Evolutionary conservation across 1,284 basidiomycete genomes (phyloP).

Genomic region (Boletellus sp.): DNA sequence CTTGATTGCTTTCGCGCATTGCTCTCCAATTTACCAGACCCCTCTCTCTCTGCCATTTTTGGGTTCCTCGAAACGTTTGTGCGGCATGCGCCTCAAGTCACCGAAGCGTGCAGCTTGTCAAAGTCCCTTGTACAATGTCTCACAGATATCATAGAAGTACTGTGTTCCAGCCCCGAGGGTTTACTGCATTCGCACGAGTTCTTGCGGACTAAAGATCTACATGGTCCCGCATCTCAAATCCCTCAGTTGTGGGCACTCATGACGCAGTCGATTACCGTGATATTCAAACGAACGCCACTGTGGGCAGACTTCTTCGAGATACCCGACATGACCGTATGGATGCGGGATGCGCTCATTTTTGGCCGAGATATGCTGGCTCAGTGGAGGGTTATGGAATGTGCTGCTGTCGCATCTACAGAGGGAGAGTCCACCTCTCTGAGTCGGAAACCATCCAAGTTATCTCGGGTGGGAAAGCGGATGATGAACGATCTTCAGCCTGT

Average conservation of each 20-base stretch:
- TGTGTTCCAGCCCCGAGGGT: slow-evolving; percentile 72
- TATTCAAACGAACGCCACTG: slow-evolving; percentile 77
- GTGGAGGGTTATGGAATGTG: slow-evolving; percentile 74
- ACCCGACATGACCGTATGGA: slow-evolving; percentile 89
- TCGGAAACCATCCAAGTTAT: slow-evolving; percentile 38
- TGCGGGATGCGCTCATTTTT: slow-evolving; percentile 94
- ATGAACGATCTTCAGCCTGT: slow-evolving; percentile 75
- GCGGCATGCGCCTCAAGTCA: slow-evolving; percentile 56
- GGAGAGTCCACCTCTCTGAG: slow-evolving; percentile 17
- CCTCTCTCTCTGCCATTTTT: slow-evolving; percentile 67
- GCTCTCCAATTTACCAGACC: slow-evolving; percentile 60
- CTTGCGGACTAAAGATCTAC: slow-evolving; percentile 43
- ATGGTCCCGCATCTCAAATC: slow-evolving; percentile 49
- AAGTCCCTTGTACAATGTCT: slow-evolving; percentile 87
- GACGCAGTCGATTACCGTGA: slow-evolving; percentile 74
- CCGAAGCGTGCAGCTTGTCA: slow-evolving; percentile 83
- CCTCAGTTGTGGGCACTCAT: slow-evolving; percentile 81
- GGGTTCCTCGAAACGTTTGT: slow-evolving; percentile 66
- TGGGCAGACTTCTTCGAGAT: slow-evolving; percentile 83
- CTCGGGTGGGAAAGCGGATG: slow-evolving; percentile 66
- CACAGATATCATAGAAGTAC: slow-evolving; percentile 84
- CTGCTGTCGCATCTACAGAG: slow-evolving; percentile 42
- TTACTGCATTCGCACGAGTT: slow-evolving; percentile 61
- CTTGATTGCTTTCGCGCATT: slow-evolving; percentile 81
- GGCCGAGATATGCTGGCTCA: slow-evolving; percentile 81